Evolutionary conservation across 2,329 filamentous ascomycete species (phyloP).

Genomic region (Trichoderma atrobrunneum): DNA sequence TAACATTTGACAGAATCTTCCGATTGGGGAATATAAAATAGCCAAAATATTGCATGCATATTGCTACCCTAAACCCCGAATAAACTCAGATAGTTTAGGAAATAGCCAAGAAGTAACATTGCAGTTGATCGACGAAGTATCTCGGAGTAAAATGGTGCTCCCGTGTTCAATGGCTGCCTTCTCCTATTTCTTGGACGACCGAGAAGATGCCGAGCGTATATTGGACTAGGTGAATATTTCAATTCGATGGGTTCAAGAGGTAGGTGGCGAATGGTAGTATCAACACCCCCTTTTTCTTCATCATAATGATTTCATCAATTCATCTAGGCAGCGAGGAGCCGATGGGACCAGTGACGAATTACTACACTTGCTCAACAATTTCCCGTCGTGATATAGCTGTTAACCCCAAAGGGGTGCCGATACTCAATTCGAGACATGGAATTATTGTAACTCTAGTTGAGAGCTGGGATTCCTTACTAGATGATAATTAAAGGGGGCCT

Average conservation of each 20-base stretch:
- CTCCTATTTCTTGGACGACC: neutral
- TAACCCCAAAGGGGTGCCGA: neutral
- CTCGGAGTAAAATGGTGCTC: neutral
- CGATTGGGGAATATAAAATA: neutral
- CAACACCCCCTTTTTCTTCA: neutral
- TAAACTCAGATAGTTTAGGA: neutral
- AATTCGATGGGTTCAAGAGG: neutral
- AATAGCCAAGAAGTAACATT: neutral
- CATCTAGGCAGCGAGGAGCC: neutral
- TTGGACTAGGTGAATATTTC: neutral
- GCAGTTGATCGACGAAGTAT: neutral
- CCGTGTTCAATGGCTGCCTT: neutral
- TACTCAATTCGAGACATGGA: neutral
- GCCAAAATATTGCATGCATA: neutral
- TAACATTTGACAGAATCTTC: neutral
- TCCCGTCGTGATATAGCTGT: neutral
- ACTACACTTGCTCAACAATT: neutral
- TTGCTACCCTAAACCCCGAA: neutral
- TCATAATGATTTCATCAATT: neutral
- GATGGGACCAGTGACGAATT: neutral
- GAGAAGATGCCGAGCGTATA: neutral
- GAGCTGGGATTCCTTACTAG: neutral
- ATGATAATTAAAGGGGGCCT: neutral
- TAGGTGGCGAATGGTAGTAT: neutral
- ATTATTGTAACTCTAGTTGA: neutral